Evolutionary conservation across 2,329 filamentous ascomycete genomes (phyloP), one percentile per base, ranked within the genome.

Genomic region (Dothiorella sarmentorum): DNA sequence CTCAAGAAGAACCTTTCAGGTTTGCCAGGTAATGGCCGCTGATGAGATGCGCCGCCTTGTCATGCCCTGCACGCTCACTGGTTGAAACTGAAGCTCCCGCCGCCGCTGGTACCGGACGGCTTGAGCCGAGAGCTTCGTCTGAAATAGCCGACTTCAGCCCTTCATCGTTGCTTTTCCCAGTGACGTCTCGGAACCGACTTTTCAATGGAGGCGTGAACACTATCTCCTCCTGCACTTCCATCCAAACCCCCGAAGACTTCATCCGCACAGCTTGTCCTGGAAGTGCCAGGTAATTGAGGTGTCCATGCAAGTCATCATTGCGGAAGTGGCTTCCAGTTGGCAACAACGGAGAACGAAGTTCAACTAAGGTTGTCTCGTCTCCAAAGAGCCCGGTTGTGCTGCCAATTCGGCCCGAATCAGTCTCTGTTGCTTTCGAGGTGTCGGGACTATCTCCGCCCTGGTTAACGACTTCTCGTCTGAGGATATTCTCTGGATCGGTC

Each of bases 201-300:
- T 20, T 40, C 24, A 6, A n/a, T 26, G n/a, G 22, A 42, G 55
- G 33, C 4, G 31, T 49, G 4, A 15, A 45, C 31, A 44, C 20
- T n/a, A 60, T 61, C 2, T 51, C 60, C 13, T 61, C 60, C 13
- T 43, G 13, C 15, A 56, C 60, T 18, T 57, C 60, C 44, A 60
- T 56, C 60, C 47, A 61, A 17, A 31, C 24, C 13, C 49, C 49
- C 15, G 44, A 38, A 18, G 38, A 26, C 26, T 29, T 44, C 60
- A 61, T 61, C 4, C 49, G 45, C 22, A 22, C 31, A 33, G 49
- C 42, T 27, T 60, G 49, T 20, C 60, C 60, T 1, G 60, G 60
- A 24, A 27, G 45, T 26, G 40, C 37, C 13, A 51, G 15, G 1
- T 7, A 6, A 26, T 35, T 6, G 24, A 13, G n/a, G 26, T 7